Evolutionary conservation across 202 grass and related monocot species (phyloP).

Genomic region (Dendrocalamus latiflorus): DNA sequence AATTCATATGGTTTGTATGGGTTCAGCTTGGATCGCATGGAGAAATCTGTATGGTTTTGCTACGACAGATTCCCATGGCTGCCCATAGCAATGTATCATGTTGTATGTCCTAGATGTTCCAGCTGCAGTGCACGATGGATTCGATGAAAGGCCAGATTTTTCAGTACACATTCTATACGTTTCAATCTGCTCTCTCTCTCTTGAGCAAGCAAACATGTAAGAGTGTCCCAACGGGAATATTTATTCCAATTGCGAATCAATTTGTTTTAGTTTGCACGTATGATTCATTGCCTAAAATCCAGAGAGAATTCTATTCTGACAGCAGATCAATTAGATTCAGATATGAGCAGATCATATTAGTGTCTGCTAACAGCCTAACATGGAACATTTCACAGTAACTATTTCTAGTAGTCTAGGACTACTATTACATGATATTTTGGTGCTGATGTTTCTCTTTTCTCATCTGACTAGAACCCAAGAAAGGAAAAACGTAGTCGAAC

Average conservation of each 20-base stretch:
- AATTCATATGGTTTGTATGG: neutral
- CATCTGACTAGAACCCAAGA: neutral
- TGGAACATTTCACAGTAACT: too few relatives aligned
- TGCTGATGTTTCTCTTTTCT: neutral
- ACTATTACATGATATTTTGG: neutral
- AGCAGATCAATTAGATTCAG: too few relatives aligned
- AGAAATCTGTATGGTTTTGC: slow-evolving; percentile 30
- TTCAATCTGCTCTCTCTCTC: too few relatives aligned
- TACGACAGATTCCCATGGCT: slow-evolving; percentile 14
- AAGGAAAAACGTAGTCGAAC: neutral
- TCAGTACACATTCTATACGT: neutral
- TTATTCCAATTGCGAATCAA: too few relatives aligned
- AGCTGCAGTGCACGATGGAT: slow-evolving; percentile 26
- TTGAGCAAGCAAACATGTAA: too few relatives aligned
- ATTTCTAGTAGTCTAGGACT: too few relatives aligned
- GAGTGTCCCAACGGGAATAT: too few relatives aligned
- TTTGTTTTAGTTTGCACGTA: too few relatives aligned
- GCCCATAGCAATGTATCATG: neutral
- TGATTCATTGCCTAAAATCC: too few relatives aligned
- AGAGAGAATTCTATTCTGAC: too few relatives aligned
- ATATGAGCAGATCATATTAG: too few relatives aligned
- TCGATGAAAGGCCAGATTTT: slow-evolving; percentile 35
- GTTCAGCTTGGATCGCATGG: neutral
- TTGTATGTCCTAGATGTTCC: slow-evolving; percentile 32
- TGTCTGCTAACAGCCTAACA: too few relatives aligned